These are phyloP conservation scores for Pelargonium exstipulatum DNA, from an alignment of 441 rosid species.

Conservation along the genomic window DNA sequence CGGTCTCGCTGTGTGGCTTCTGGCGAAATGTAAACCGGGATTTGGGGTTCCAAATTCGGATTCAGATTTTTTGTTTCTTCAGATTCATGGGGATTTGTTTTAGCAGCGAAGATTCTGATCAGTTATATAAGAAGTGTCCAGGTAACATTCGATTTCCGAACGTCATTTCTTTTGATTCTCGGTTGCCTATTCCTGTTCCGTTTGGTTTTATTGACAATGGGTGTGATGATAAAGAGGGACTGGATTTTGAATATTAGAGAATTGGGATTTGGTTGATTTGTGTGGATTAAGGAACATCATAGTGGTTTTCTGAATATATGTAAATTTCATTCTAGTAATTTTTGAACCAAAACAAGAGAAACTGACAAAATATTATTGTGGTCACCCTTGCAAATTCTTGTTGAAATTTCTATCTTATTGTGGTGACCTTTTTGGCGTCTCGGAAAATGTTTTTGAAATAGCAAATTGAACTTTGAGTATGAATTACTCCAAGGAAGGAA, in stretches of 20 bases:
- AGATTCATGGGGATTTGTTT: conserved; percentile 81
- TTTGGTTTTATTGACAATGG: conserved; percentile 2
- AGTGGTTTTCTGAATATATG: background rate
- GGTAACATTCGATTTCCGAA: conserved; percentile 20
- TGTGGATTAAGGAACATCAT: background rate
- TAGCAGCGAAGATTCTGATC: conserved; percentile 41
- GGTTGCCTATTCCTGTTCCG: background rate
- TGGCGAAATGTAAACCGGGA: conserved; percentile 23
- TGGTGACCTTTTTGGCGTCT: background rate
- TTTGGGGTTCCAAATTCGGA: background rate
- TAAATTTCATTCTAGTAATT: background rate
- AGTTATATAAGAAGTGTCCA: conserved; percentile 22
- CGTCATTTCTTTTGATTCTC: background rate
- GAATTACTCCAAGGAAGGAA: background rate
- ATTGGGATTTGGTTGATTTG: background rate
- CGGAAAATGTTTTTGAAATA: background rate
- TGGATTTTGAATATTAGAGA: background rate
- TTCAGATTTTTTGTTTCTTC: background rate
- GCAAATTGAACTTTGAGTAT: background rate
- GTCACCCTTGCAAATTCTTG: background rate
- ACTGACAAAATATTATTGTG: too few relatives aligned
- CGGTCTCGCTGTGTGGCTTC: background rate
- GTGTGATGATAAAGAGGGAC: background rate
- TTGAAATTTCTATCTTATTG: background rate
- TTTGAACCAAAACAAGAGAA: background rate